Evolutionary conservation across 805 yeast genomes (phyloP), one percentile per base, ranked within the genome.

Genomic region (Torulaspora gathmanii): DNA sequence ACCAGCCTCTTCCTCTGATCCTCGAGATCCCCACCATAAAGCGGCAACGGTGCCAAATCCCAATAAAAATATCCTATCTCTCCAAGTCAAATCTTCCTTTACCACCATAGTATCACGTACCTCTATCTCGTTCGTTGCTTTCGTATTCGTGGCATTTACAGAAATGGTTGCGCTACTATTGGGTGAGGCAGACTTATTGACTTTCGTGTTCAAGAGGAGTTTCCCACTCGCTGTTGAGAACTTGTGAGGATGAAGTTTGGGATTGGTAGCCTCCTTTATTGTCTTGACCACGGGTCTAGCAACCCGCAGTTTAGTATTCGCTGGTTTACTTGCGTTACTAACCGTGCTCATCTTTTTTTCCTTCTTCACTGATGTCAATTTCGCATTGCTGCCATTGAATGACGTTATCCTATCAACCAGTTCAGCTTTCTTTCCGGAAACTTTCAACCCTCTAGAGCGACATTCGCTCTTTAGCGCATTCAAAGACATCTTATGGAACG

Each of bases 361-460:
- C 29, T 30, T 22, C 25, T n/a, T 20, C 10, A 12, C 20, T 13
- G 25, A 9, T 22, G 29, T 20, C 33, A 19, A 16, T 16, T 25
- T 20, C 33, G 20, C 12, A n/a, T 31, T 31, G 26, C 30, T 16
- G 9, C 47, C 44, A 15, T 44, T 34, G 29, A 33, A 22, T 4
- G 47, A 39, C 25, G 33, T 16, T 28, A 42, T 22, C 44, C 72
- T 60, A 8, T 64, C 57, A 20, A 81, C 70, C 19, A 82, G 64
- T 25, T 82, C 86, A 8, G 73, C 61, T 56, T 82, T 82, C 40
- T 71, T 71, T 11, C 89, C 89, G n/a, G 78, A 65, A 0, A 80
- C 74, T 54, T 75, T 78, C 47, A 82, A 61, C 0, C 86, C 85
- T 49, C 82, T 72, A 45, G 66, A 68, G 45, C 76, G 75, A 58